phyloP scores from a whole-genome alignment of 139 green algal species.

The Desmodesmus armatus region DNA sequence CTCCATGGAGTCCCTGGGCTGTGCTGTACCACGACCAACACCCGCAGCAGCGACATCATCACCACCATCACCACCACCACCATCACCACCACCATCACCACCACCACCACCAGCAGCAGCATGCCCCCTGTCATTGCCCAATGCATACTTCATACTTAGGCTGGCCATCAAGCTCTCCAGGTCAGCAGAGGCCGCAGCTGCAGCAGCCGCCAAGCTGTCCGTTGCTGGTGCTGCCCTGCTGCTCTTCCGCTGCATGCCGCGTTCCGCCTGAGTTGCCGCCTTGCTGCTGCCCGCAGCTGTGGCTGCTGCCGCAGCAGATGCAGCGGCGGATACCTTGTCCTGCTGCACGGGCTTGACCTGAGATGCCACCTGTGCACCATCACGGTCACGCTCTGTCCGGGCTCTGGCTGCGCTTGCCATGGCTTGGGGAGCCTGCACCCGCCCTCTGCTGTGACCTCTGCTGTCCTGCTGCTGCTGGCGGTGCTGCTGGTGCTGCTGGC shows the following conservation, averaged over 20 bases:
- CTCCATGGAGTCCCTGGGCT: too few species aligned
- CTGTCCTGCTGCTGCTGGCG: not conserved
- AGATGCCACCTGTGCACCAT: not conserved
- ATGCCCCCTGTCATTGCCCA: not conserved
- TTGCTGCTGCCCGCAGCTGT: not conserved
- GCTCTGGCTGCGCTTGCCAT: not conserved
- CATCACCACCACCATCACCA: not conserved
- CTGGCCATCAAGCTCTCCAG: constrained; percentile 25
- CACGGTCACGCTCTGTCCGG: not conserved
- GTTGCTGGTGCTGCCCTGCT: too few species aligned
- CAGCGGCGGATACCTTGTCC: not conserved
- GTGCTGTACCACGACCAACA: too few species aligned
- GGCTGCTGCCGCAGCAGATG: not conserved
- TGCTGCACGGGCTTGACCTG: not conserved
- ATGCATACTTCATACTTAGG: constrained; percentile 35
- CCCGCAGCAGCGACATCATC: not conserved
- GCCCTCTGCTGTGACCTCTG: not conserved
- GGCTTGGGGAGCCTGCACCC: not conserved
- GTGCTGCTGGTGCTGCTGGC: not conserved
- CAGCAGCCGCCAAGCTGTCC: constrained; percentile 8
- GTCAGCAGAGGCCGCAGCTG: constrained; percentile 14
- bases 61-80: not conserved
- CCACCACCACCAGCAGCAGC: not conserved
- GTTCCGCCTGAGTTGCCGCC: too few species aligned
- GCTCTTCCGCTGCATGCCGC: not conserved